Evolutionary conservation across 75 land plant genomes (phyloP), one percentile per base, ranked within the genome.

Genomic region (Sequoiadendron giganteum): DNA sequence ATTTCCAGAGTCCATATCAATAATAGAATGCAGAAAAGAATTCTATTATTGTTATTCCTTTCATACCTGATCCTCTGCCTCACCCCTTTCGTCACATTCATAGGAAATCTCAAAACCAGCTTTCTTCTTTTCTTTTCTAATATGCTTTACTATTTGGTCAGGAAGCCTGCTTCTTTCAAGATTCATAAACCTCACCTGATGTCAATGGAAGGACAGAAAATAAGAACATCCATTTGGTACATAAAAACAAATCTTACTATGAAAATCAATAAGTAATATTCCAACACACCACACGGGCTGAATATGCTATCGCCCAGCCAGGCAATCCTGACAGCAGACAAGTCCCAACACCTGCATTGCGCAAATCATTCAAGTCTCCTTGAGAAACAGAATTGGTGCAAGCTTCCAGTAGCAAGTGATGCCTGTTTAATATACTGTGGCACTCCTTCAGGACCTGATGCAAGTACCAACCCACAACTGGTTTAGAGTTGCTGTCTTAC

Each of bases 241-340:
- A 42, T 75, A 16, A 42, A 86, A 81, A 3, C 36, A 81, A 39
- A 42, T n/a, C 30, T 83, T 83, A 43, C 5, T 83, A 14, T 84
- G 45, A 38, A 81, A 47, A 83, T 13, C 85, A 83, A 21, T 39
- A 55, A 48, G 85, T 16, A 56, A 85, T 81, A 43, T 10, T 1
- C 14, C 68, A 10, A 88, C 91, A 84, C 92, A 98, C 99, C 94
- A 98, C 65, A 79, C 93, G 93, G 89, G 99, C 99, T 43, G 99
- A 90, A 92, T 97, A 98, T 86, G 97, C 94, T 87, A 98, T 87
- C 40, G 94, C 90, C 99, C 99, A 98, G 88, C 93, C 91, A 43
- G 99, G 99, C 88, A 98, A 91, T 16, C 95, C 99, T 78, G 91
- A 90, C 73, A 98, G 96, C 88, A 98, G 89, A 92, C 99, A 97